These are phyloP conservation scores for Pleurostoma richardsiae DNA, from an alignment of 2,329 filamentous ascomycete species.

Conservation along the genomic window DNA sequence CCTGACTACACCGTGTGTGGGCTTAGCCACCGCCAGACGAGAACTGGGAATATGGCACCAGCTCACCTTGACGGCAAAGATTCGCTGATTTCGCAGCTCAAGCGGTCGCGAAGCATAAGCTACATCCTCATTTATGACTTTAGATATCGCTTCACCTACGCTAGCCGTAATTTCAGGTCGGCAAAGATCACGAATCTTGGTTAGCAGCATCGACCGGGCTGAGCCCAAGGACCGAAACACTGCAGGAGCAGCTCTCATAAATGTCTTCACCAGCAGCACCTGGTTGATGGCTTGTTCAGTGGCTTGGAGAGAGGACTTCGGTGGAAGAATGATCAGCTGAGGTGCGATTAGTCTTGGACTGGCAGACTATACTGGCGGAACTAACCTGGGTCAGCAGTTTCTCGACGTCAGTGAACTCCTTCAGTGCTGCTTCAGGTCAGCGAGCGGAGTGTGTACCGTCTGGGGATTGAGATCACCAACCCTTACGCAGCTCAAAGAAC, in stretches of 20 bases:
- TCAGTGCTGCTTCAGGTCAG: constrained; percentile 51
- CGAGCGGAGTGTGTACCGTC: no score
- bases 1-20: constrained; percentile 50
- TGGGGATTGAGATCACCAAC: constrained; percentile 29
- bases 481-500: constrained; percentile 70
- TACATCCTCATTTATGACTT: constrained; percentile 75
- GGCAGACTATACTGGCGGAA: not conserved
- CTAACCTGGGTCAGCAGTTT: constrained; percentile 67
- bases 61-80: constrained; percentile 77
- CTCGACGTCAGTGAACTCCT: constrained; percentile 72
- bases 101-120: constrained; percentile 72
- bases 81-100: constrained; percentile 83
- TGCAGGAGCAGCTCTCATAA: constrained; percentile 62
- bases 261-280: constrained; percentile 81
- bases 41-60: not conserved
- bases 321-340: constrained; percentile 72
- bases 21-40: constrained; percentile 3
- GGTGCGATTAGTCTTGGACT: not conserved
- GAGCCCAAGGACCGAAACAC: constrained; percentile 64
- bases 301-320: constrained; percentile 58
- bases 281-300: constrained; percentile 82
- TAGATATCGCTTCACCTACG: constrained; percentile 60
- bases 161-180: constrained; percentile 54
- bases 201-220: constrained; percentile 59
- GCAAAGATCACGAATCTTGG: constrained; percentile 66